Conservation (phyloP, 2,329 filamentous ascomycete species). For the Apiospora kogelbergensis region DNA sequence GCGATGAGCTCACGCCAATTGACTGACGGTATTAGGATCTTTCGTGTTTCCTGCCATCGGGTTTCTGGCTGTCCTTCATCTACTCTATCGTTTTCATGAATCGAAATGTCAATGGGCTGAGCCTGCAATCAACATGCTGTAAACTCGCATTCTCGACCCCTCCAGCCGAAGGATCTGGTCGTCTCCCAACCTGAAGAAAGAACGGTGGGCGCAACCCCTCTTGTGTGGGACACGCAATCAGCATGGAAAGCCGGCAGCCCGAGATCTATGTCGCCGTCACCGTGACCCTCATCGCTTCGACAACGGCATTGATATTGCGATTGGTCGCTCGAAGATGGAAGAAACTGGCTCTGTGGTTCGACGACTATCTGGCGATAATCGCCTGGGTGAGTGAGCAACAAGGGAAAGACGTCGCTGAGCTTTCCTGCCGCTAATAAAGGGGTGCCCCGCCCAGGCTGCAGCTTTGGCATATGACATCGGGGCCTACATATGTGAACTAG, state of each 20-base stretch:
- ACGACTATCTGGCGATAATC: not conserved
- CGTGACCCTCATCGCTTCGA: not conserved
- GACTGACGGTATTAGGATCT: not conserved
- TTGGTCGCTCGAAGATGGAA: not conserved
- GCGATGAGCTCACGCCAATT: not conserved
- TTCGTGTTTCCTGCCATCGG: not conserved
- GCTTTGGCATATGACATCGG: constrained; percentile 1
- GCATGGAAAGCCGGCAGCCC: constrained; percentile 1
- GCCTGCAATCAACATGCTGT: not conserved
- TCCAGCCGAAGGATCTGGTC: not conserved
- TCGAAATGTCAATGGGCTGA: too few relatives aligned
- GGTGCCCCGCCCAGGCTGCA: not conserved
- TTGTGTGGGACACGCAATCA: not conserved
- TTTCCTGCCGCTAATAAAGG: not conserved
- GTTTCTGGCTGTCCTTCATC: not conserved
- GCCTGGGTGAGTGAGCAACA: not conserved
- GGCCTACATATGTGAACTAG: not conserved
- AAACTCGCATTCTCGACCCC: not conserved
- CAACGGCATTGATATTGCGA: not conserved
- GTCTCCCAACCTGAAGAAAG: not conserved
- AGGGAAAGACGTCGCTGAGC: fast-evolving
- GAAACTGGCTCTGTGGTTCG: not conserved
- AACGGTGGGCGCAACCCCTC: not conserved
- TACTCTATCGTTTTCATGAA: not conserved
- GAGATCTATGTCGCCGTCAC: not conserved